A percentile compares a stretch with the other conserved stretches of the same genome.
These are phyloP conservation scores for Zarea fungicola DNA, from an alignment of 2,329 filamentous ascomycete species.

Conservation along the genomic window DNA sequence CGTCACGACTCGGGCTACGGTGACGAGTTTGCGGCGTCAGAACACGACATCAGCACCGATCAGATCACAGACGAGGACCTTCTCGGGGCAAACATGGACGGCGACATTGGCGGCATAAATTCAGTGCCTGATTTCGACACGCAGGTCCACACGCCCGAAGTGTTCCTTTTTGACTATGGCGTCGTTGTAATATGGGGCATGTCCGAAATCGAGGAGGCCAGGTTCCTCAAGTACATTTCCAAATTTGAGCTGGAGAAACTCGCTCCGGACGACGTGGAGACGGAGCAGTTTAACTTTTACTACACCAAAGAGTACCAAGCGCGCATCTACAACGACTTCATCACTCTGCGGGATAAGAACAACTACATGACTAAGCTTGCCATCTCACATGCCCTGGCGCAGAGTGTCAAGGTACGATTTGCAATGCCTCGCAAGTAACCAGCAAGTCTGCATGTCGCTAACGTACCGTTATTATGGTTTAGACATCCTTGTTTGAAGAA, in stretches of 20 bases:
- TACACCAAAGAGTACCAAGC: slow-evolving; percentile 97
- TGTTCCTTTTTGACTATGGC: slow-evolving; percentile 96
- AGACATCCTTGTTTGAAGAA: slow-evolving; percentile 94
- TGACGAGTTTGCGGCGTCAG: slow-evolving; percentile 24
- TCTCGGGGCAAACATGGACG: slow-evolving; percentile 29
- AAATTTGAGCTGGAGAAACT: slow-evolving; percentile 94
- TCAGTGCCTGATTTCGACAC: slow-evolving; percentile 72
- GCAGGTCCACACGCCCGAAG: slow-evolving; percentile 82
- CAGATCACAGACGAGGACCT: slow-evolving; percentile 28
- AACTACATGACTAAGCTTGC: slow-evolving; percentile 98
- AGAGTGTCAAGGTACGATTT: slow-evolving; percentile 77
- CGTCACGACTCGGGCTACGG: slow-evolving; percentile 26
- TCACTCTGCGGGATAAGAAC: slow-evolving; percentile 84
- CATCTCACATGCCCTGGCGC: slow-evolving; percentile 90
- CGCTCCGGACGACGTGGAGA: slow-evolving; percentile 81
- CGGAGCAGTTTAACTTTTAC: slow-evolving; percentile 99
- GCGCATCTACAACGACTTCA: slow-evolving; percentile 99
- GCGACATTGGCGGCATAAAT: slow-evolving; percentile 36
- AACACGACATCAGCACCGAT: slow-evolving; percentile 22
- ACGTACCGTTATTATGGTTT: too few relatives aligned
- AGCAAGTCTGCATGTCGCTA: too few relatives aligned
- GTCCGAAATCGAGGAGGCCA: slow-evolving; percentile 80
- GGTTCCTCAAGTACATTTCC: slow-evolving; percentile 87
- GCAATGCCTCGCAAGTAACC: too few relatives aligned
- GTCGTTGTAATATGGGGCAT: slow-evolving; percentile 99